Evolutionary conservation across 108 stramenopile species (phyloP), one percentile per base, ranked within the genome.

Genomic region (Skeletonema costatum): DNA sequence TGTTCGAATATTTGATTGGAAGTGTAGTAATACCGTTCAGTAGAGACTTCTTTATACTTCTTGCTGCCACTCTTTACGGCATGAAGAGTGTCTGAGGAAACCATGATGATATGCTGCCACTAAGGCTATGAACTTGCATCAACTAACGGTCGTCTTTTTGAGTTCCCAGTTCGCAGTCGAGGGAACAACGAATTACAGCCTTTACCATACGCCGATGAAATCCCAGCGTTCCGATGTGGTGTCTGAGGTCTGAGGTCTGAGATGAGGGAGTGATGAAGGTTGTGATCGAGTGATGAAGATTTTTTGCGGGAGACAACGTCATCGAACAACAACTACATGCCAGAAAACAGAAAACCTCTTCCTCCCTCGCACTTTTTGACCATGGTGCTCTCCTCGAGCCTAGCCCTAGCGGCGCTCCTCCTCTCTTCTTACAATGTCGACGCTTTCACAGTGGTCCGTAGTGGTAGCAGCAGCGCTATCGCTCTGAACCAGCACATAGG

Each of bases 1-100:
- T 89, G 86, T 51, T 91, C 90, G 60, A 86, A 89, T 5, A 72
- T 17, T 13, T 46, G n/a, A 30, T 32, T 68, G 48, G 41, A 1
- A 0, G 75, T 82, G 71, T 82, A 82, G 60, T 82, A 76, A 38
- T 76, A 64, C 25, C 67, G 71, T 42, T 77, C 76, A 29, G 56
- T 32, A 42, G 19, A 38, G 31, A 70, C 25, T 5, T 14, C 25
- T 5, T 14, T 70, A 25, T 25, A 0, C n/a, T 32, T 29, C 12
- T 13, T 10, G n/a, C 64, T 29, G 11, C 19, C 32, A 8, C 63
- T 64, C 63, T 42, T 38, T 17, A 67, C 16, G 39, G 39, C 25
- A 30, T 46, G 39, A 9, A 46, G 19, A 17, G 64, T 6, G 12
- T 65, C 64, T 13, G 64, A 41, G 35, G 36, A 46, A 30, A 64